Conservation (phyloP, 345 rosid genomes). For the Geranium brycei region DNA sequence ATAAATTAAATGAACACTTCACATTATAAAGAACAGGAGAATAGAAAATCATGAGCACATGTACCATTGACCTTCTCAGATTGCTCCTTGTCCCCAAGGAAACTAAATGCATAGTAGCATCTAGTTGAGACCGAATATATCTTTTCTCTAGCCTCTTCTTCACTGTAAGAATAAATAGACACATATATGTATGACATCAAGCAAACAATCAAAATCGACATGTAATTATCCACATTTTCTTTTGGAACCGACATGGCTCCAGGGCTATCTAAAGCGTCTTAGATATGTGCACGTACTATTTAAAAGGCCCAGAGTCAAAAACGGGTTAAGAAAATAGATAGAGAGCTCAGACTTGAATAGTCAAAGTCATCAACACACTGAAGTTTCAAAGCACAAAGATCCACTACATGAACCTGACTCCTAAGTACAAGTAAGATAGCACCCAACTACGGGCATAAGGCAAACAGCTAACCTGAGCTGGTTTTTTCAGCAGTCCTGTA, state of each 20-base stretch:
- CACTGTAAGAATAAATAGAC: background rate
- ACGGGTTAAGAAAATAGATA: no score
- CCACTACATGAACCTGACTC: background rate
- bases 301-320: no score
- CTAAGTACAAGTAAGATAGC: no score
- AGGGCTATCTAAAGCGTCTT: no score
- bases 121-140: background rate
- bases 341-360: background rate
- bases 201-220: background rate
- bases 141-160: background rate
- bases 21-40: background rate
- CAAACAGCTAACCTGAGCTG: no score
- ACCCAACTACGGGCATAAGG: no score
- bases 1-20: background rate
- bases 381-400: background rate
- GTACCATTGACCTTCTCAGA: background rate
- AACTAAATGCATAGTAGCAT: conserved; percentile 1
- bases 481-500: no score
- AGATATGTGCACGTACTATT: background rate
- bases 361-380: background rate
- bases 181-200: background rate
- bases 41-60: background rate
- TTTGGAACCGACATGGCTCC: no score
- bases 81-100: background rate
- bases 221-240: background rate